Conservation (phyloP, 306 rosid genomes). For the Pachyrhizus erosus region DNA sequence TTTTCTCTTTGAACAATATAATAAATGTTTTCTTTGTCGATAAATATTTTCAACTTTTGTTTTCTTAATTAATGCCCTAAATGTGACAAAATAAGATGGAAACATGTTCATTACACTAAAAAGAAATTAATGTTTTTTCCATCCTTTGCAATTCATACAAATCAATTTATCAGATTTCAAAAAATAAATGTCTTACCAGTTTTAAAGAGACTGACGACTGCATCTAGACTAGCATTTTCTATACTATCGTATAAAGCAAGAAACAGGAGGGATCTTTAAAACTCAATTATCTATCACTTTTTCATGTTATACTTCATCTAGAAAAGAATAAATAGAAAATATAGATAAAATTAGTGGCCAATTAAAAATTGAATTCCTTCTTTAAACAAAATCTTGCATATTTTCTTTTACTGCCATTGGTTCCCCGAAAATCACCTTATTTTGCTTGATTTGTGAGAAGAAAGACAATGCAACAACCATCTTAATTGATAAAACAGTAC, state of each 20-base stretch:
- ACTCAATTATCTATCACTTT: slow-evolving; percentile 11
- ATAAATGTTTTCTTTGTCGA: background rate
- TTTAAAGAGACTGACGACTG: background rate
- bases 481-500: slow-evolving; percentile 12
- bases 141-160: slow-evolving; percentile 2
- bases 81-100: background rate
- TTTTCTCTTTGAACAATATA: background rate
- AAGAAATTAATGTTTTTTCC: background rate
- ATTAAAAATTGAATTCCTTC: background rate
- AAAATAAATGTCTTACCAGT: background rate
- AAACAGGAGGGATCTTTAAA: slow-evolving; percentile 10
- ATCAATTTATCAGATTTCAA: background rate
- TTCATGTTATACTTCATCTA: background rate
- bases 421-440: background rate
- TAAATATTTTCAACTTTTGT: background rate
- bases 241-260: background rate
- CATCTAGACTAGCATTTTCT: background rate
- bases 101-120: background rate
- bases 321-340: background rate
- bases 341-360: background rate
- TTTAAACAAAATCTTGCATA: background rate
- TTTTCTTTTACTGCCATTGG: background rate
- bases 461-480: slow-evolving; percentile 29
- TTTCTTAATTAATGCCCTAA: background rate
- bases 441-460: background rate